Evolutionary conservation across 768 basidiomycete genomes (phyloP).

Genomic region (Gautieria morchelliformis): DNA sequence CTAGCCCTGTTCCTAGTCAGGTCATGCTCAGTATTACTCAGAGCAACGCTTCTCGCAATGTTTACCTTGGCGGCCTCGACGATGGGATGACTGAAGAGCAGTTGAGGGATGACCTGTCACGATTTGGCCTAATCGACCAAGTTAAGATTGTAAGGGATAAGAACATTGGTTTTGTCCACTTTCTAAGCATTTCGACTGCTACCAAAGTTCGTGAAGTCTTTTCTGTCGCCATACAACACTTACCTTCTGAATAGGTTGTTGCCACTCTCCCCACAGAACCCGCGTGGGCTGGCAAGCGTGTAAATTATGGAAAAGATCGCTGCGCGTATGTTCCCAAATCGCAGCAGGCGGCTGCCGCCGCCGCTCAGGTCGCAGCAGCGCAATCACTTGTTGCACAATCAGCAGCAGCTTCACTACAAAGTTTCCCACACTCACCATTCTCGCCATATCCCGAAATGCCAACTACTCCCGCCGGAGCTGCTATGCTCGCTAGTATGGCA

Average conservation of each 20-base stretch:
- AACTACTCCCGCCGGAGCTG: slow-evolving; percentile 10
- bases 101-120: slow-evolving; percentile 81
- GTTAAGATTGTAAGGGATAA: slow-evolving; percentile 99
- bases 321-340: slow-evolving; percentile 97
- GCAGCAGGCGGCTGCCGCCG: slow-evolving; percentile 81
- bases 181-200: slow-evolving; percentile 88
- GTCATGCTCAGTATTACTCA: slow-evolving; percentile 85
- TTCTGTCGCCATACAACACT: neutral
- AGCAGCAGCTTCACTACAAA: slow-evolving; percentile 25
- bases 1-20: slow-evolving; percentile 76
- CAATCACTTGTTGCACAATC: slow-evolving; percentile 49
- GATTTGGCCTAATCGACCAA: slow-evolving; percentile 95
- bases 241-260: slow-evolving; percentile 55
- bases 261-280: slow-evolving; percentile 87
- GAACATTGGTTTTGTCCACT: slow-evolving; percentile 99
- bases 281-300: slow-evolving; percentile 89
- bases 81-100: slow-evolving; percentile 86
- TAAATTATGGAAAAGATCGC: slow-evolving; percentile 98
- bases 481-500: slow-evolving; percentile 15
- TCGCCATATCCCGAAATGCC: slow-evolving; percentile 26
- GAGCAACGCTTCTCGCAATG: slow-evolving; percentile 90
- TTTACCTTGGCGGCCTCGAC: slow-evolving; percentile 91
- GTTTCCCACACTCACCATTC: slow-evolving; percentile 43
- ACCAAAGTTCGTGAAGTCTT: slow-evolving; percentile 63
- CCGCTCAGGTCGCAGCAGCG: slow-evolving; percentile 79